Conservation (phyloP, 1,284 basidiomycete genomes). For the Ustilago vetiveriae region DNA sequence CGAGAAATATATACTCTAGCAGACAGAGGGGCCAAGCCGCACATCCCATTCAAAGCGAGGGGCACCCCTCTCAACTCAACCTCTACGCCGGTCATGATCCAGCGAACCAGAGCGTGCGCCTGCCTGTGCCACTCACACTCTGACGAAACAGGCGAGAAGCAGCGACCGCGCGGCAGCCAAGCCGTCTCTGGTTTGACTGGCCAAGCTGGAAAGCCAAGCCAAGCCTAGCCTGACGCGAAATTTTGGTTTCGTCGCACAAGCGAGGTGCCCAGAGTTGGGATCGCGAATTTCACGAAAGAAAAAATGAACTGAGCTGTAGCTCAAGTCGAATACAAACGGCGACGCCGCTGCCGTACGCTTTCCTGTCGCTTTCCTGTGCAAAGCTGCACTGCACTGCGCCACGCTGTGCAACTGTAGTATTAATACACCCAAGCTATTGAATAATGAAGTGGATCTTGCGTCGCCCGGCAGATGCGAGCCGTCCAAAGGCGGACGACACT, state of each 20-base stretch:
- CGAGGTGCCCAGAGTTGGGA: conserved; percentile 21
- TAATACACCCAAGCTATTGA: too few relatives aligned
- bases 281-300: too few relatives aligned
- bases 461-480: conserved; percentile 27
- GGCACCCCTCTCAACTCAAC: not conserved
- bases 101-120: conserved; percentile 2
- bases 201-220: not conserved
- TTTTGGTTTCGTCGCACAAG: conserved; percentile 20
- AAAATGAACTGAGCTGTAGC: too few relatives aligned
- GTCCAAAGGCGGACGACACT: conserved; percentile 7
- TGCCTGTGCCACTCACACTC: not conserved
- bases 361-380: too few relatives aligned
- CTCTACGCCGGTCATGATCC: conserved; percentile 7
- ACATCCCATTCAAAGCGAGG: not conserved
- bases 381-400: conserved; percentile 1
- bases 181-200: too few relatives aligned
- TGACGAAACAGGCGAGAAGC: conserved; percentile 10
- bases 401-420: not conserved
- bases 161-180: not conserved
- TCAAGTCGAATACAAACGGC: too few relatives aligned
- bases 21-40: not conserved
- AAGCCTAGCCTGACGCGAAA: conserved; percentile 23
- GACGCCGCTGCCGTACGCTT: too few relatives aligned
- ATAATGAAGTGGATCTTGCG: too few relatives aligned
- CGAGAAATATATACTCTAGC: conserved; percentile 24